Evolutionary conservation across 2,329 filamentous ascomycete species (phyloP).

Genomic region (Colletotrichum eleusines): DNA sequence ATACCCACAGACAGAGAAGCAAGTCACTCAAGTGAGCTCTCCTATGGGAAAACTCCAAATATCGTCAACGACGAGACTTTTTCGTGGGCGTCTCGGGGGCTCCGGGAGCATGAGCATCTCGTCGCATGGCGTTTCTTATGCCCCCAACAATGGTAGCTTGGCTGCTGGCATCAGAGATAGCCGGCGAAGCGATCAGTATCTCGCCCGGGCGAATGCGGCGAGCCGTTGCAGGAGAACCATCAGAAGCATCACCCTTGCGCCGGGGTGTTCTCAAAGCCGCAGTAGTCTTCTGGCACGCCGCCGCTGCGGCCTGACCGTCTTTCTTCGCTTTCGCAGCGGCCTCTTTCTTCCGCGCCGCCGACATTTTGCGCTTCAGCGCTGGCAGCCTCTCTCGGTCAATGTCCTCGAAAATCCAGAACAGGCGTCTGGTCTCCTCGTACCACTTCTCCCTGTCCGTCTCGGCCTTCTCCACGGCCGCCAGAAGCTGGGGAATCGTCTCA

Average conservation of each 20-base stretch:
- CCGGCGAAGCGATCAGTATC: background rate
- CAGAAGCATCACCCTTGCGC: background rate
- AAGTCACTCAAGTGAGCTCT: background rate
- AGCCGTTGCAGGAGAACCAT: background rate
- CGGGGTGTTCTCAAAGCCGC: background rate
- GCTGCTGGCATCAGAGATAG: background rate
- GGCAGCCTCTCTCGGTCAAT: background rate
- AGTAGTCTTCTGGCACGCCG: background rate
- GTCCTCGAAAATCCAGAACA: background rate
- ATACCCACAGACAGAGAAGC: too few relatives aligned
- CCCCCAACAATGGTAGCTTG: too few relatives aligned
- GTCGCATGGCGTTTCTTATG: background rate
- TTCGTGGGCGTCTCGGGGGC: background rate
- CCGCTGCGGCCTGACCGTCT: too few relatives aligned
- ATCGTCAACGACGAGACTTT: background rate
- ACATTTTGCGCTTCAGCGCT: background rate
- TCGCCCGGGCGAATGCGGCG: background rate
- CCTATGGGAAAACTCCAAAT: background rate
- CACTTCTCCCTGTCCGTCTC: background rate
- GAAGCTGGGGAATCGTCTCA: slow-evolving; percentile 1
- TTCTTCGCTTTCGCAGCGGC: background rate
- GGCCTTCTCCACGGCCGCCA: slow-evolving; percentile 5
- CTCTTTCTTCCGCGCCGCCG: background rate
- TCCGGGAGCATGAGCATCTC: background rate
- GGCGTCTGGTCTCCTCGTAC: background rate